These are phyloP conservation scores for Pestalotiopsis sp. DNA, from an alignment of 2,329 filamentous ascomycete genomes.

Conservation along the genomic window DNA sequence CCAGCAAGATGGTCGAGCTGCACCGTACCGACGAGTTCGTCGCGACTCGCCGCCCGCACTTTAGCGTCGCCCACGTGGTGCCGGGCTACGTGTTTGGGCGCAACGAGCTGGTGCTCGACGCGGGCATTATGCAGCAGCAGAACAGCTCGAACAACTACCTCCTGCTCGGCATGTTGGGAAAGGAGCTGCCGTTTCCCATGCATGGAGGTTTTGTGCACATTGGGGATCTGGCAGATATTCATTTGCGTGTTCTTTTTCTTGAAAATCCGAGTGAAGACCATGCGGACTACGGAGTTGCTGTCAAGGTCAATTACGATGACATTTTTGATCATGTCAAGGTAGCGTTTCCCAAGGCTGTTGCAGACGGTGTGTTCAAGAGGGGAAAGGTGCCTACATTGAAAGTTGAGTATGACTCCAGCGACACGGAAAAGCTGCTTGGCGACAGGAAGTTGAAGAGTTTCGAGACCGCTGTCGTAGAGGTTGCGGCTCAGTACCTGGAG, in stretches of 20 bases:
- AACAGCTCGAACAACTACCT: conserved; percentile 32
- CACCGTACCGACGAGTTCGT: conserved; percentile 25
- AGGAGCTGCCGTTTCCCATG: conserved; percentile 19
- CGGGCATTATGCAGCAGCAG: conserved; percentile 22
- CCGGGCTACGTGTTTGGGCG: conserved; percentile 31
- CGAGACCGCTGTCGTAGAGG: conserved; percentile 23
- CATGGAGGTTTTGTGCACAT: conserved; percentile 13
- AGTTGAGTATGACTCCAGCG: conserved; percentile 20
- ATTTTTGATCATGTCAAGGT: conserved; percentile 25
- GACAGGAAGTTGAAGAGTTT: conserved; percentile 18
- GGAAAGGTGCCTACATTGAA: conserved; percentile 19
- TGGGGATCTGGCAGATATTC: background rate
- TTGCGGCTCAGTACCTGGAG: conserved; percentile 27
- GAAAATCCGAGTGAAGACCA: background rate
- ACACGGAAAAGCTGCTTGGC: conserved; percentile 19
- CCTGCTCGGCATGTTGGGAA: conserved; percentile 23
- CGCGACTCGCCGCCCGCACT: conserved; percentile 22
- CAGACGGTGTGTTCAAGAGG: conserved; percentile 24
- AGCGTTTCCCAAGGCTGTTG: conserved; percentile 25
- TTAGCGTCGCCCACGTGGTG: conserved; percentile 26
- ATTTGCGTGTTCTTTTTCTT: background rate
- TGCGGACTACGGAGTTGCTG: background rate
- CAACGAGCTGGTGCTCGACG: conserved; percentile 27
- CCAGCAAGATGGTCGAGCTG: conserved; percentile 24
- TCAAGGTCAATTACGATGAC: conserved; percentile 21